Evolutionary conservation across 805 yeast genomes (phyloP).

Genomic region (Nematodospora valgi): DNA sequence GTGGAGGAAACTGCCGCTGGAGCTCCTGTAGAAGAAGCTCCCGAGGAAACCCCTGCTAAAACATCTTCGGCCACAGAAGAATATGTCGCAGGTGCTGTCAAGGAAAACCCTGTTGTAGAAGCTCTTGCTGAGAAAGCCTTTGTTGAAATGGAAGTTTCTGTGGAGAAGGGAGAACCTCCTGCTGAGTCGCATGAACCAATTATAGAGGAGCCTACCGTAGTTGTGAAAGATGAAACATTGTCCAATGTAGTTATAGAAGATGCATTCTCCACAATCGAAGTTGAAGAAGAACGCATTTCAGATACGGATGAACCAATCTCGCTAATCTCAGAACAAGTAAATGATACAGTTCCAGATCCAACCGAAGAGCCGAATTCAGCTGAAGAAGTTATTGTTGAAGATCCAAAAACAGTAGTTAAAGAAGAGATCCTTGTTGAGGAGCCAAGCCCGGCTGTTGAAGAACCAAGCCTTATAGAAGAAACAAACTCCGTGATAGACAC

Average conservation of each 20-base stretch:
- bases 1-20: background rate
- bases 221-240: no score
- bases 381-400: conserved; percentile 1
- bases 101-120: no score
- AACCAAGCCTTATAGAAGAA: no score
- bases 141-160: no score
- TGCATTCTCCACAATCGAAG: no score
- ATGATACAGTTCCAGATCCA: conserved; percentile 3
- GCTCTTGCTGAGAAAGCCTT: background rate
- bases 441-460: background rate
- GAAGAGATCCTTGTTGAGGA: conserved; percentile 6
- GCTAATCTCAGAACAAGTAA: background rate
- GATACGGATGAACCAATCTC: no score
- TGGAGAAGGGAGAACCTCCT: no score
- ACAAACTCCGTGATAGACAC: background rate
- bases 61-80: conserved; percentile 2
- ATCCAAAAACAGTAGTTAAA: conserved; percentile 3
- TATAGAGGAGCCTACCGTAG: no score
- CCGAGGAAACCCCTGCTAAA: background rate
- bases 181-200: no score
- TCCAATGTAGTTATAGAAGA: no score
- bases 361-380: conserved; percentile 6
- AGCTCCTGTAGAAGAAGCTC: background rate
- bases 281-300: no score
- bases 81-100: background rate